A percentile compares a stretch with the other conserved stretches of the same genome.
phyloP scores from a whole-genome alignment of 2,329 filamentous ascomycete genomes.

The Phyllosticta capitalensis region DNA sequence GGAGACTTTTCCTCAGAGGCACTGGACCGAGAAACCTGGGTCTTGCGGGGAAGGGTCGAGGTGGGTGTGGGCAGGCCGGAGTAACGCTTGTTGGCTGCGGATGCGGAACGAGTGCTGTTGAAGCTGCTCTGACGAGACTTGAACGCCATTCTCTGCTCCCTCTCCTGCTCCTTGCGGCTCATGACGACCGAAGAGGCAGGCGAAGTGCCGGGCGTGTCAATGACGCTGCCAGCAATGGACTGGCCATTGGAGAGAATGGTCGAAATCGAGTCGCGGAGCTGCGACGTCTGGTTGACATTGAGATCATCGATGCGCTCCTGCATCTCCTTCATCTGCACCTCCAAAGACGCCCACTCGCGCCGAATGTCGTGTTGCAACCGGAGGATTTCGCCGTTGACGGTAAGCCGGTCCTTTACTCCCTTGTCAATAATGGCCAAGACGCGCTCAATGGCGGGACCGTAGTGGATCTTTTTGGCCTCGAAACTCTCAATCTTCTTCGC shows the following conservation, averaged over 20 bases:
- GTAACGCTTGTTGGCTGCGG: conserved; percentile 35
- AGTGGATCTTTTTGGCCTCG: conserved; percentile 89
- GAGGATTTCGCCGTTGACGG: conserved; percentile 91
- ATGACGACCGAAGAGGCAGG: conserved; percentile 56
- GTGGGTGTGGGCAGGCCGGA: conserved; percentile 36
- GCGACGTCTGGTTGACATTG: conserved; percentile 51
- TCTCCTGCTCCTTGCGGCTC: conserved; percentile 42
- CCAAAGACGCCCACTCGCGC: conserved; percentile 67
- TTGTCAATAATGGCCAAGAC: conserved; percentile 89
- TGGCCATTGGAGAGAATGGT: conserved; percentile 80
- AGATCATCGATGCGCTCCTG: conserved; percentile 68
- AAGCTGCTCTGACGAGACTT: conserved; percentile 40
- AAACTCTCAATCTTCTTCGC: conserved; percentile 85
- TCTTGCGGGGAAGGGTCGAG: conserved; percentile 15
- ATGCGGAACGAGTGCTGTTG: conserved; percentile 31
- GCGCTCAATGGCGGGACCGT: conserved; percentile 83
- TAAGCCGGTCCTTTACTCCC: conserved; percentile 89
- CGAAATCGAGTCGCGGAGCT: conserved; percentile 84
- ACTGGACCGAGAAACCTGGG: conserved; percentile 16
- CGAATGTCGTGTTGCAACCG: conserved; percentile 79
- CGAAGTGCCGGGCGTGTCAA: conserved; percentile 52
- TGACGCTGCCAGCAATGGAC: conserved; percentile 58
- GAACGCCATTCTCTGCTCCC: conserved; percentile 32
- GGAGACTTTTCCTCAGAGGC: conserved; percentile 18
- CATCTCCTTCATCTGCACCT: conserved; percentile 67